Base-by-base conservation (phyloP, 805 yeast species). In the Scheffersomyces lignosus region DNA sequence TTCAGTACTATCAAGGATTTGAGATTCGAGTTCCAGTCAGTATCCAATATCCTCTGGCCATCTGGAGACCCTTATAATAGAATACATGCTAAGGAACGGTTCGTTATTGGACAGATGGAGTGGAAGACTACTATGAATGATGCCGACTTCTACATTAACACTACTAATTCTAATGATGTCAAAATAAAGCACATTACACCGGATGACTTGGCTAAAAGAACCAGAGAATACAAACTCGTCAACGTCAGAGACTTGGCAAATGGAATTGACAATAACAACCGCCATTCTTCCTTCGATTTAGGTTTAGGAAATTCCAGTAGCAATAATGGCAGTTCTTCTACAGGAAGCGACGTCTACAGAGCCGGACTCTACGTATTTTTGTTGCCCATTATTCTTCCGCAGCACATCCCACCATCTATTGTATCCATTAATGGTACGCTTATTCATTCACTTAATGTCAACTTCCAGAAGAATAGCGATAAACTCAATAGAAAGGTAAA, bases 321-420 rank as follows among this genome's bases (percentile, higher is more conserved):
- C 8, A 15, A 29, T 12, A 15, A 15, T 9, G 18, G 33, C 5
- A n/a, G 33, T 1, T 18, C 36, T 10, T 14, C 34, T 10, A 14
- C 15, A 5, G 31, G 28, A n/a, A 36, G 33, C 25, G 49, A 45
- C 5, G 34, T 43, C 12, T 66, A 62, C 44, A 73, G 73, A 44
- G 78, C 90, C 1, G 95, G 95, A 15, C 75, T 81, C 46, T 85
- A 85, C 51, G 73, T 84, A 2, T 85, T 82, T 49, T 54, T 81
- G 14, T 55, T 84, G 4, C 91, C 93, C 0, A 63, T 80, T 0
- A 57, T 77, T 4, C 72, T 83, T 35, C 83, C 87, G 0, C 68
- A 77, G 17, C 72, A 70, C 38, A 73, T 82, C 1, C 86, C 91
- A 0, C 87, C 85, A 34, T 58, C 86, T 0, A 65, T 80, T 10